Base-by-base conservation (phyloP, 2,329 filamentous ascomycete genomes). In the Sarocladiaceae sp. region DNA sequence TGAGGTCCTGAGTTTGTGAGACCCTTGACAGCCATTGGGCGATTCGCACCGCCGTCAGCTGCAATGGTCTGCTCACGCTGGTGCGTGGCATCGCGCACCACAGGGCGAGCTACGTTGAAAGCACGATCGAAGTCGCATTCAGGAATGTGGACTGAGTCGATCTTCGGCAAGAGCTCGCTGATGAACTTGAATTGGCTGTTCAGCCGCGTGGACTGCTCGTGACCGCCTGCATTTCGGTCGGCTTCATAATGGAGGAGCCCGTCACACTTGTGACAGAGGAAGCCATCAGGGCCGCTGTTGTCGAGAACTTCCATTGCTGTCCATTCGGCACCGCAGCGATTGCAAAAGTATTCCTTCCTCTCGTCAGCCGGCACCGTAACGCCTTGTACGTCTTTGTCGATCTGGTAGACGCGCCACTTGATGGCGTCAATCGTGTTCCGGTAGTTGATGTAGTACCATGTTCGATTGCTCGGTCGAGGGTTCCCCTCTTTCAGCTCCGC, bases 381-480 rank as follows among this genome's bases (percentile, higher is more conserved):
- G 13, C 83, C 82, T 65, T 96, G 90, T 47, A 97, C 88, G 45
- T 85, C 82, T 61, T 91, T 90, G 53, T 90, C 89, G 54, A 97
- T 80, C 46, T 83, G 84, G 59, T 91, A 90, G 43, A 95, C 82
- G 50, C 88, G 84, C 77, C 86, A 98, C 64, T 98, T 98, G 67
- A 95, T 94, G 40, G 88, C 88, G 66, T 98, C 93, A 58, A 98
- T 88, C 27, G 91, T 88, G 47, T 88, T 85, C 48, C 93, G 88
- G 58, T 94, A 94, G 61, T 96, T 90, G 61, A 98, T 91, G 66
- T 88, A 98, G 69, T 95, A 98, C 74, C 95, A 98, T 50, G 91
- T 95, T 56, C 88, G 80, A 59, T 85, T 89, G 53, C 85, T 83
- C 4, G 88, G 85, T 43, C 89, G 83, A 47, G 85, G 83, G 48